phyloP scores from a whole-genome alignment of 148 eudicot species.

The Rhododendron ferrugineum region DNA sequence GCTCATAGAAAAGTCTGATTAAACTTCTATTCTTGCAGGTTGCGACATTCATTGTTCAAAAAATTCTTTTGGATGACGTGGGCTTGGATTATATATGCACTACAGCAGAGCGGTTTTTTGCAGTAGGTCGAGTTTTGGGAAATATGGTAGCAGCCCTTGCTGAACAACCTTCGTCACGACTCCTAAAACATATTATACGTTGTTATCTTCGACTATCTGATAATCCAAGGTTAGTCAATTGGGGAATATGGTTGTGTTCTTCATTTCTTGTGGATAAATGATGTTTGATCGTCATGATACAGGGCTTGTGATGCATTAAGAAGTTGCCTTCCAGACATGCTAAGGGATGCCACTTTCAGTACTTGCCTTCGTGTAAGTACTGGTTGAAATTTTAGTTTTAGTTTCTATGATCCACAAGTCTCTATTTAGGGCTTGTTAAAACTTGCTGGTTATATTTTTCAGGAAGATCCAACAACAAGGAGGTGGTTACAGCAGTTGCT shows the following conservation, averaged over 20 bases:
- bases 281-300: constrained; percentile 14
- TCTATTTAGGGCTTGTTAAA: neutral
- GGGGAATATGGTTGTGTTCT: neutral
- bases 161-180: constrained; percentile 84
- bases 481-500: constrained; percentile 87
- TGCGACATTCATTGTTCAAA: constrained; percentile 95
- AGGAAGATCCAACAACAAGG: constrained; percentile 92
- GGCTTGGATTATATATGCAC: constrained; percentile 98
- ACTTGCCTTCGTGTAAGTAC: constrained; percentile 71
- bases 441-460: constrained; percentile 20
- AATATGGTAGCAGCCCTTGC: constrained; percentile 91
- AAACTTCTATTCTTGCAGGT: constrained; percentile 44
- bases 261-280: neutral
- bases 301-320: constrained; percentile 95
- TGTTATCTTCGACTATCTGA: constrained; percentile 92
- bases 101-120: constrained; percentile 95
- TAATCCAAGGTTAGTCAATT: constrained; percentile 55
- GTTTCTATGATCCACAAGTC: neutral
- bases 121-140: constrained; percentile 83
- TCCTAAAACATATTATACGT: constrained; percentile 83
- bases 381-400: neutral
- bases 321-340: constrained; percentile 79
- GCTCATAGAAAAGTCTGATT: neutral
- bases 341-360: constrained; percentile 70
- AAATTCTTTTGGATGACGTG: constrained; percentile 90